Conservation (phyloP, 345 rosid species). For the Eucalyptus albens region DNA sequence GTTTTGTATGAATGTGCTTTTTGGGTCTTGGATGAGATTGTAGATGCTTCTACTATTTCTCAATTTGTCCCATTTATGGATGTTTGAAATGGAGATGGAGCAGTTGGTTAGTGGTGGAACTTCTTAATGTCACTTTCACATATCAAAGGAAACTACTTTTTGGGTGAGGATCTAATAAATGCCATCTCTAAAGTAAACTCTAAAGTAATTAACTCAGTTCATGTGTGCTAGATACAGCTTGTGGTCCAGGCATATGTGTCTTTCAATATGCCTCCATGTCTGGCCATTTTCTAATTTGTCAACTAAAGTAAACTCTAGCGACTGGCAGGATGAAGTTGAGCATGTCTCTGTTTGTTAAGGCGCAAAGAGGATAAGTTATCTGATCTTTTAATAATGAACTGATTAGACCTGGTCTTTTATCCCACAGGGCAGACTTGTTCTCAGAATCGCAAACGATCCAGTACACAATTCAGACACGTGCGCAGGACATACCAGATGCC, state of each 20-base stretch:
- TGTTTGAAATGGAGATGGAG: background rate
- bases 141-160: background rate
- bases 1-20: background rate
- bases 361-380: too few relatives aligned
- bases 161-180: background rate
- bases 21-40: background rate
- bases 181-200: background rate
- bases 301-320: too few relatives aligned
- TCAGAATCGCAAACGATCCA: conserved; percentile 78
- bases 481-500: conserved; percentile 74
- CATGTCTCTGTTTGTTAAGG: too few relatives aligned
- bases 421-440: conserved; percentile 71
- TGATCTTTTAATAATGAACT: background rate
- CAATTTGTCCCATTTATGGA: background rate
- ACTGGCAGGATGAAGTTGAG: too few relatives aligned
- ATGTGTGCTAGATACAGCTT: too few relatives aligned
- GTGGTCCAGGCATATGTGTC: too few relatives aligned
- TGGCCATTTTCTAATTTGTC: too few relatives aligned
- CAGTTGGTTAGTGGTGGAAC: background rate
- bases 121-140: background rate
- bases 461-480: conserved; percentile 44
- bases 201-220: too few relatives aligned
- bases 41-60: background rate
- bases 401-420: background rate
- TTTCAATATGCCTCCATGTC: too few relatives aligned